Evolutionary conservation across 768 basidiomycete genomes (phyloP).

Genomic region (Cystofilobasidium bisporidii): DNA sequence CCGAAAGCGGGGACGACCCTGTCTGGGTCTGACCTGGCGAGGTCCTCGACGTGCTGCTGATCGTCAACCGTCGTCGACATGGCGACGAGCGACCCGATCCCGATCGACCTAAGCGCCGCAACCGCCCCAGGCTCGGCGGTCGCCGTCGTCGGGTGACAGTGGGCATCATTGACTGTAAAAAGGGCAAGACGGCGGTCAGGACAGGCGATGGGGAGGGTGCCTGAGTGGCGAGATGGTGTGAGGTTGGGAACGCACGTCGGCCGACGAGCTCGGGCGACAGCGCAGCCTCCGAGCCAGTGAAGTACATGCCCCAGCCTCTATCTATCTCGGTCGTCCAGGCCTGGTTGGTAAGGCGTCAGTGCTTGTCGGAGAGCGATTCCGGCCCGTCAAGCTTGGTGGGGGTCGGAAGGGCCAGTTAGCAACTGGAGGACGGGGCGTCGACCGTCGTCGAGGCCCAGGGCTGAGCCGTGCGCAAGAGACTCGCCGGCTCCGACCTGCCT

Average conservation of each 20-base stretch:
- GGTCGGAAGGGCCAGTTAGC: too few relatives aligned
- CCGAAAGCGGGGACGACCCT: slow-evolving; percentile 16
- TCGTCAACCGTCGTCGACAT: slow-evolving; percentile 3
- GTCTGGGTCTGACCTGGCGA: background rate
- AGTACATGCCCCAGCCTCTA: background rate
- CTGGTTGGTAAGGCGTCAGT: too few relatives aligned
- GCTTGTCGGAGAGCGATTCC: too few relatives aligned
- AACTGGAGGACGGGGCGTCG: too few relatives aligned
- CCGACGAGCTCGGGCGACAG: background rate
- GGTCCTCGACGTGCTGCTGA: slow-evolving; percentile 7
- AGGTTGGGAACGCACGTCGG: background rate
- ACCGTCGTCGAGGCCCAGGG: too few relatives aligned
- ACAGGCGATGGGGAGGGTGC: background rate
- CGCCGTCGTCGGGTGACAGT: slow-evolving; percentile 18
- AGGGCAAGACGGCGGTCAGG: background rate
- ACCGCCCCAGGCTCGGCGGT: background rate
- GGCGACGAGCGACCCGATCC: background rate
- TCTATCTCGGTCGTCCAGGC: too few relatives aligned
- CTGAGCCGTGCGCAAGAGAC: too few relatives aligned
- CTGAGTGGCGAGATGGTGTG: background rate
- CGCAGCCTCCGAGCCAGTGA: background rate
- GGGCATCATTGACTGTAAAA: slow-evolving; percentile 7
- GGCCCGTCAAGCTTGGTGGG: too few relatives aligned
- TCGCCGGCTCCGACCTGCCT: too few relatives aligned
- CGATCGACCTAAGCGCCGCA: background rate